Base-by-base conservation (phyloP, 1,139 yeast species). In the Maudiozyma humilis region DNA sequence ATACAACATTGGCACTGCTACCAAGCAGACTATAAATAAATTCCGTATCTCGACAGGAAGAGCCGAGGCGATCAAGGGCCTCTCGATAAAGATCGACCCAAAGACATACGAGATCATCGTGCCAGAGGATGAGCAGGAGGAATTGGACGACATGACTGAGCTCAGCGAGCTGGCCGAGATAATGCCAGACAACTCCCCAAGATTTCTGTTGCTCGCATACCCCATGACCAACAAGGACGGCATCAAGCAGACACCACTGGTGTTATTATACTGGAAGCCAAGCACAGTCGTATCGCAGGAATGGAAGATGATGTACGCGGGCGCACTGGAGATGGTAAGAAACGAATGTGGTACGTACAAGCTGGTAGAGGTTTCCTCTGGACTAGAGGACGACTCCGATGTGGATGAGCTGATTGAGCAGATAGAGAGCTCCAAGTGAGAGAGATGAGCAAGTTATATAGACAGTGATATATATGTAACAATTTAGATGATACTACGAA, bases 231-330 rank as follows among this genome's bases (percentile, higher is more conserved):
- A 75, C 13, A 56, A 67, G 20, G 96, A 88, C 56, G 95, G 95
- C 1, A 71, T 95, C 48, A 72, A 76, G 55, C 74, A 79, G 40
- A 71, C 76, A 12, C 96, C 96, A 2, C 73, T 84, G 51, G 87
- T 87, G 1, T 66, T 89, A 60, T 55, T 88, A 20, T 88, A 87
- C 63, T 88, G 91, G 81, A 75, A 85, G 46, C 96, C 96, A 2
- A 82, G 81, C 20, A 85, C 95, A 0, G 73, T 88, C 16, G 65
- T 62, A 2, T 82, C 84, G 15, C 91, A 81, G 59, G 85, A 81
- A 44, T 70, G 75, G 59, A 76, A 82, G 60, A 88, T 88, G 96
- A 66, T 85, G 41, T 88, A 85, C 56, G 96, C 96, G 1, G 95
- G 93, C 2, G 94, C 95, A 0, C 76, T 85, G 23, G 96, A 88